phyloP scores from a whole-genome alignment of 805 yeast genomes.

The Pichia pseudocactophila region DNA sequence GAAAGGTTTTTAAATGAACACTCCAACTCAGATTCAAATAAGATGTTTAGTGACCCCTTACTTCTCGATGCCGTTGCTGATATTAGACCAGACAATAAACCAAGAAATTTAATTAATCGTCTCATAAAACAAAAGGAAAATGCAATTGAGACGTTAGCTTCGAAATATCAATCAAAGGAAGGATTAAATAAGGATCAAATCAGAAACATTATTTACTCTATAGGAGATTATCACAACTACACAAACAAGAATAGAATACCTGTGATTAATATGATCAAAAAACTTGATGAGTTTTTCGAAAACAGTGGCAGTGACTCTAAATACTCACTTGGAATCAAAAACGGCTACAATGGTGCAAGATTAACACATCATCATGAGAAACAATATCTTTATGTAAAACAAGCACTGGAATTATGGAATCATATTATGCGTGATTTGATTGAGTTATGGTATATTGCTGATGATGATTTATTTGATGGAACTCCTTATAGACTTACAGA shows the following conservation, averaged over 20 bases:
- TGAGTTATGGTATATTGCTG: slow-evolving; percentile 69
- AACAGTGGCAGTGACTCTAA: slow-evolving; percentile 20
- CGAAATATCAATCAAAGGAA: slow-evolving; percentile 34
- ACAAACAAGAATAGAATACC: slow-evolving; percentile 62
- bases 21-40: slow-evolving; percentile 24
- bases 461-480: slow-evolving; percentile 55
- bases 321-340: slow-evolving; percentile 51
- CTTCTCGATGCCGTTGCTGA: slow-evolving; percentile 60
- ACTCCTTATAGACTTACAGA: slow-evolving; percentile 49
- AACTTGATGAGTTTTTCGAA: slow-evolving; percentile 40
- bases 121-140: slow-evolving; percentile 58
- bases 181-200: slow-evolving; percentile 49
- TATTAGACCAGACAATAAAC: slow-evolving; percentile 49
- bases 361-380: slow-evolving; percentile 64
- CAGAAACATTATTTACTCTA: slow-evolving; percentile 64
- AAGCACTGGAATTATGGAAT: slow-evolving; percentile 69
- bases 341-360: slow-evolving; percentile 62
- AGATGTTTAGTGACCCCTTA: slow-evolving; percentile 48
- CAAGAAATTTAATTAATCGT: slow-evolving; percentile 44
- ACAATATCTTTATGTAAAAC: slow-evolving; percentile 67
- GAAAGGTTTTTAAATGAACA: slow-evolving; percentile 21
- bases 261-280: slow-evolving; percentile 49
- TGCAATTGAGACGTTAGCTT: slow-evolving; percentile 55
- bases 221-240: slow-evolving; percentile 72
- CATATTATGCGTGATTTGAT: slow-evolving; percentile 72